Conservation (phyloP, 495 filamentous ascomycete genomes). For the Bacidia rubella region DNA sequence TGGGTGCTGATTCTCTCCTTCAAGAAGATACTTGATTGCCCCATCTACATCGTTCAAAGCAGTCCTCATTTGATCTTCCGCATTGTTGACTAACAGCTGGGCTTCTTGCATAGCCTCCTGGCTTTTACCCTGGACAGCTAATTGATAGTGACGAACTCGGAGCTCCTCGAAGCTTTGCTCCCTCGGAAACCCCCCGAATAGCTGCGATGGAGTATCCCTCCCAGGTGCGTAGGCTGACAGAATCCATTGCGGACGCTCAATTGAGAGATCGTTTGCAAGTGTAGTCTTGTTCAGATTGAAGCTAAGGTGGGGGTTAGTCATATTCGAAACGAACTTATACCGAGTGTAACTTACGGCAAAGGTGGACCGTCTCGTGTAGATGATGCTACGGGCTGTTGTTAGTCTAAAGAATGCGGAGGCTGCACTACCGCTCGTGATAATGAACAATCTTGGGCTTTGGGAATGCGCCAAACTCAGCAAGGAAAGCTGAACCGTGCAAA, state of each 20-base stretch:
- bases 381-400: too few species aligned
- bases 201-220: conserved; percentile 54
- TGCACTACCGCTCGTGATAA: too few species aligned
- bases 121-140: conserved; percentile 42
- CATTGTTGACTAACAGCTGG: conserved; percentile 39
- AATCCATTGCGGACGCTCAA: conserved; percentile 64
- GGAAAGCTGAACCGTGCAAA: too few species aligned
- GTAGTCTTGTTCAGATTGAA: not conserved
- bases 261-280: not conserved
- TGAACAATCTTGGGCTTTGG: too few species aligned
- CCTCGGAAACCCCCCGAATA: conserved; percentile 64
- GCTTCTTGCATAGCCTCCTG: conserved; percentile 56
- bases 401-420: too few species aligned
- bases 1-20: conserved; percentile 57
- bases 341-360: not conserved
- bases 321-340: not conserved
- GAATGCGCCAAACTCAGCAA: too few species aligned
- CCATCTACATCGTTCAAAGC: conserved; percentile 52
- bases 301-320: not conserved
- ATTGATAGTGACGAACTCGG: conserved; percentile 51
- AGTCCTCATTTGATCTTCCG: conserved; percentile 53
- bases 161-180: conserved; percentile 81
- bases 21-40: conserved; percentile 58
- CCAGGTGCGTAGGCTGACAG: conserved; percentile 73
- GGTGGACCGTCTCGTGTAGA: not conserved